Evolutionary conservation across 2,329 filamentous ascomycete species (phyloP).

Genomic region (Elsinoe fawcettii): DNA sequence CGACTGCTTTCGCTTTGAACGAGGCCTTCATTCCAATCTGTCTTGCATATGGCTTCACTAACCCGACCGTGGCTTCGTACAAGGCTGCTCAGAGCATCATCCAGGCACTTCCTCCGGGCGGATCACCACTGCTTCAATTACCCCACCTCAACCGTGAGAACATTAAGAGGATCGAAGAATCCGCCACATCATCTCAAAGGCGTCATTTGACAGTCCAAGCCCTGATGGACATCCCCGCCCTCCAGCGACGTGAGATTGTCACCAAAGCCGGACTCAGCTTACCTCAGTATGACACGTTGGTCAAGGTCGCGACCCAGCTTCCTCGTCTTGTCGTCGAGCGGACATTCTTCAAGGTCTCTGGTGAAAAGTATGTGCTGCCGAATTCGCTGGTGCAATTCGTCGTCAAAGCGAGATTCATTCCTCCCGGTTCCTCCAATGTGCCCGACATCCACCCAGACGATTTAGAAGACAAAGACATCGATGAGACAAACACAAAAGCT

Average conservation of each 20-base stretch:
- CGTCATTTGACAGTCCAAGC: slow-evolving; percentile 71
- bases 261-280: slow-evolving; percentile 64
- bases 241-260: slow-evolving; percentile 64
- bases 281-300: slow-evolving; percentile 65
- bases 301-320: slow-evolving; percentile 73
- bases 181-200: slow-evolving; percentile 45
- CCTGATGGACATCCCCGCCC: slow-evolving; percentile 78
- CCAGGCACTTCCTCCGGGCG: slow-evolving; percentile 75
- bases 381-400: slow-evolving; percentile 89
- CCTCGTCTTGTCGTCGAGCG: slow-evolving; percentile 79
- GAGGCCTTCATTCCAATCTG: slow-evolving; percentile 81
- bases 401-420: slow-evolving; percentile 88
- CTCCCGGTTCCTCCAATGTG: slow-evolving; percentile 69
- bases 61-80: slow-evolving; percentile 75
- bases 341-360: slow-evolving; percentile 96
- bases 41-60: slow-evolving; percentile 77
- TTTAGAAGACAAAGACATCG: slow-evolving; percentile 83
- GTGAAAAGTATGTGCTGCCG: slow-evolving; percentile 86
- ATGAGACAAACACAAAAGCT: slow-evolving; percentile 84
- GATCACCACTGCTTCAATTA: slow-evolving; percentile 84
- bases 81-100: slow-evolving; percentile 77
- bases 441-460: slow-evolving; percentile 70
- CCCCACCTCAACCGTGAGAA: slow-evolving; percentile 68
- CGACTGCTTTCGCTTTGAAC: slow-evolving; percentile 75
- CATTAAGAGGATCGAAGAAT: slow-evolving; percentile 59